Evolutionary conservation across 2,329 filamentous ascomycete species (phyloP).

Genomic region (Huntiella bhutanensis): DNA sequence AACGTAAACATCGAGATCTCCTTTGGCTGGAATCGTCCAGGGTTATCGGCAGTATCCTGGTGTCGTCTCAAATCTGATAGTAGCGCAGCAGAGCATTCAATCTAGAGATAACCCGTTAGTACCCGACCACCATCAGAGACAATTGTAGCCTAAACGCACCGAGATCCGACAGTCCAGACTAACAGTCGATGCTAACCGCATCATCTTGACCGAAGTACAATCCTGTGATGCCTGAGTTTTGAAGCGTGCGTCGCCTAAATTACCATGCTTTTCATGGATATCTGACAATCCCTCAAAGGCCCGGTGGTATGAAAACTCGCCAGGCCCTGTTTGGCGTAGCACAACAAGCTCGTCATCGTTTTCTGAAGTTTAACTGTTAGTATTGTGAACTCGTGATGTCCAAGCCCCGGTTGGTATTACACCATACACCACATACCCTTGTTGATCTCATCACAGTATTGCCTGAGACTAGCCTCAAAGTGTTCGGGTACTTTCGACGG

Average conservation of each 20-base stretch:
- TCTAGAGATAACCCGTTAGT: constrained; percentile 19
- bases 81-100: constrained; percentile 76
- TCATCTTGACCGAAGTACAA: constrained; percentile 38
- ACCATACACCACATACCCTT: not conserved
- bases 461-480: constrained; percentile 14
- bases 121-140: not conserved
- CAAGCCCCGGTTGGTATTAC: not conserved
- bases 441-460: constrained; percentile 8
- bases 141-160: constrained; percentile 22
- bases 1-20: constrained; percentile 60
- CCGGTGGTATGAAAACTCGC: constrained; percentile 51
- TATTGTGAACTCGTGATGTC: not conserved
- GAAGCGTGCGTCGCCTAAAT: constrained; percentile 29
- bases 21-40: constrained; percentile 32
- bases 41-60: constrained; percentile 16
- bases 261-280: constrained; percentile 36
- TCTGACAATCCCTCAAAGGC: constrained; percentile 25
- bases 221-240: constrained; percentile 15
- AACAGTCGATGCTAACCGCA: constrained; percentile 51
- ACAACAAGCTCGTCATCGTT: constrained; percentile 13
- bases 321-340: constrained; percentile 48
- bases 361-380: not conserved
- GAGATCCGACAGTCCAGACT: constrained; percentile 57
- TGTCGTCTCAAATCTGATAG: constrained; percentile 59
- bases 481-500: constrained; percentile 26